Evolutionary conservation across 768 basidiomycete species (phyloP).

Genomic region (Dacryopinax spathularia): DNA sequence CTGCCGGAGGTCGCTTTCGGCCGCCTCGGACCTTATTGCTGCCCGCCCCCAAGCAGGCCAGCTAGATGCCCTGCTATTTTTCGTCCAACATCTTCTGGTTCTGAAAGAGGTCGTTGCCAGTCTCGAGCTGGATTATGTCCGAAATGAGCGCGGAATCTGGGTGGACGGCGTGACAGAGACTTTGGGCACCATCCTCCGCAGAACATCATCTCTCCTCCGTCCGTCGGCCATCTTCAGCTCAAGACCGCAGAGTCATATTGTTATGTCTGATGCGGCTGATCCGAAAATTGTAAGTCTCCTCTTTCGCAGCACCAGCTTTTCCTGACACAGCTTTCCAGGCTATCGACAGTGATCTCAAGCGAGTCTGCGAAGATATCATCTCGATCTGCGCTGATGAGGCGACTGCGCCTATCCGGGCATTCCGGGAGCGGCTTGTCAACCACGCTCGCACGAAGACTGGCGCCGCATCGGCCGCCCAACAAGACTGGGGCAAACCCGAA

Average conservation of each 20-base stretch:
- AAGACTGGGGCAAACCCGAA: slow-evolving; percentile 39
- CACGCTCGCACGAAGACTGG: slow-evolving; percentile 21
- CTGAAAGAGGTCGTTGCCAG: slow-evolving; percentile 79
- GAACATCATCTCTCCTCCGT: slow-evolving; percentile 41
- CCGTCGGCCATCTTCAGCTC: slow-evolving; percentile 49
- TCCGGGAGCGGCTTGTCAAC: slow-evolving; percentile 41
- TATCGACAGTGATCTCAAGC: slow-evolving; percentile 74
- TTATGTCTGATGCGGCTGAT: slow-evolving; percentile 28
- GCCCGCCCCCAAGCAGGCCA: slow-evolving; percentile 27
- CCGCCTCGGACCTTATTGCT: slow-evolving; percentile 53
- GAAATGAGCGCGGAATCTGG: slow-evolving; percentile 31
- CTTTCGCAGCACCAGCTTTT: background rate
- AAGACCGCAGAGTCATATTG: slow-evolving; percentile 1
- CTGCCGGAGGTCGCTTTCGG: slow-evolving; percentile 66
- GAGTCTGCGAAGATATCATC: slow-evolving; percentile 76
- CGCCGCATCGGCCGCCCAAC: slow-evolving; percentile 16
- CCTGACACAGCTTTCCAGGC: slow-evolving; percentile 33
- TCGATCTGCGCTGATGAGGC: slow-evolving; percentile 41
- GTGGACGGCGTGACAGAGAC: slow-evolving; percentile 50
- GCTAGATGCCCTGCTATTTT: slow-evolving; percentile 71
- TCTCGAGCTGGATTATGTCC: slow-evolving; percentile 46
- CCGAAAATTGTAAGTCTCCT: slow-evolving; percentile 48
- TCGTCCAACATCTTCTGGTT: slow-evolving; percentile 78
- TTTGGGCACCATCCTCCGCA: slow-evolving; percentile 42
- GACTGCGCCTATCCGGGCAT: slow-evolving; percentile 45